phyloP scores from a whole-genome alignment of 176 grass and related monocot species.

The Juncus inflexus region DNA sequence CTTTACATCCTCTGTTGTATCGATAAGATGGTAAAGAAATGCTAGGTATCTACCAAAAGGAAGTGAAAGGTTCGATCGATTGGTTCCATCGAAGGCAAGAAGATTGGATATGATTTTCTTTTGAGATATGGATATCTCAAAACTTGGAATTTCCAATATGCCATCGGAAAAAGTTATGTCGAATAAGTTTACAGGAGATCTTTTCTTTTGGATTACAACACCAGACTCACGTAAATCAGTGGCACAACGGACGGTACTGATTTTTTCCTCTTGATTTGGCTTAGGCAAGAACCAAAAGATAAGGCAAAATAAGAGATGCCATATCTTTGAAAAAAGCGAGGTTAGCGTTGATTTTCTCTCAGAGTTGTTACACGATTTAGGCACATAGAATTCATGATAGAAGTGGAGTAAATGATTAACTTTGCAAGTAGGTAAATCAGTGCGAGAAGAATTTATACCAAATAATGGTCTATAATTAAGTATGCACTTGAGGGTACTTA shows the following conservation, averaged over 20 bases:
- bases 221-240: slow-evolving; percentile 15
- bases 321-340: too few species aligned
- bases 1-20: background rate
- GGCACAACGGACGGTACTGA: background rate
- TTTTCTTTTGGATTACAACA: slow-evolving; percentile 3
- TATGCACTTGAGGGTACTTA: background rate
- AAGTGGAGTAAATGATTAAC: slow-evolving; percentile 9
- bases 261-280: background rate
- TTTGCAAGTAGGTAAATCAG: background rate
- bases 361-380: slow-evolving; percentile 3
- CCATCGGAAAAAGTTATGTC: background rate
- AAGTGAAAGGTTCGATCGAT: too few species aligned
- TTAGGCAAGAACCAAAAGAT: background rate
- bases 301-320: too few species aligned
- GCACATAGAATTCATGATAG: slow-evolving; percentile 14
- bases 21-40: slow-evolving; percentile 2
- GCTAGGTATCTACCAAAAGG: background rate
- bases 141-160: slow-evolving; percentile 8
- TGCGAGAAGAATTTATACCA: background rate
- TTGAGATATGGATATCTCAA: background rate
- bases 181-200: background rate
- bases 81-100: slow-evolving; percentile 1
- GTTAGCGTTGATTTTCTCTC: too few species aligned
- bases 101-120: slow-evolving; percentile 5
- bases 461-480: background rate